These are phyloP conservation scores for Zymoseptoria passerinii DNA, from an alignment of 2,329 filamentous ascomycete genomes.

Conservation along the genomic window DNA sequence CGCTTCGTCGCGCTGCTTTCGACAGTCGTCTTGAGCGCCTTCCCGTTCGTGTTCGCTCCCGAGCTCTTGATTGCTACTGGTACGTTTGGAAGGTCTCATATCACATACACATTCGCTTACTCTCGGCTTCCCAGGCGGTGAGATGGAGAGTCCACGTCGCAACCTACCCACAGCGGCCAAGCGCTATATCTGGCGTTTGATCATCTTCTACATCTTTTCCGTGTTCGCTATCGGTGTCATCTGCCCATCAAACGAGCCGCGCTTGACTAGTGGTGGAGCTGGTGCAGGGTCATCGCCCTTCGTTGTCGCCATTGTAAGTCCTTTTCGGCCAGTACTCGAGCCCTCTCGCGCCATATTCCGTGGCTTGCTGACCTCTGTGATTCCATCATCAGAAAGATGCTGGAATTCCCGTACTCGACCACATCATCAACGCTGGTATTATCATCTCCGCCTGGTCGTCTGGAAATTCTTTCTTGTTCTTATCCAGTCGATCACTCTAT, in stretches of 20 bases:
- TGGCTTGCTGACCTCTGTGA: too few species aligned
- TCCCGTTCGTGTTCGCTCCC: conserved; percentile 49
- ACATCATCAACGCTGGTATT: conserved; percentile 60
- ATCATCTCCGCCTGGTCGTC: conserved; percentile 56
- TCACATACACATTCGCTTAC: not conserved
- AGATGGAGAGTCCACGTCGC: conserved; percentile 50
- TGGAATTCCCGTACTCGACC: conserved; percentile 50
- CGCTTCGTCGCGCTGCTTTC: conserved; percentile 47
- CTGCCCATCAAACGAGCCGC: conserved; percentile 45
- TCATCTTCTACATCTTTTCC: conserved; percentile 51
- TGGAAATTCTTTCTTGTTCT: conserved; percentile 48
- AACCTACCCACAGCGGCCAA: conserved; percentile 52
- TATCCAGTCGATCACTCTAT: conserved; percentile 46
- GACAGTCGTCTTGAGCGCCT: conserved; percentile 44
- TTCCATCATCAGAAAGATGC: conserved; percentile 31
- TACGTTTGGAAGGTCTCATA: conserved; percentile 20
- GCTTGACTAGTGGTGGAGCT: conserved; percentile 36
- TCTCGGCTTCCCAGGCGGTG: conserved; percentile 35
- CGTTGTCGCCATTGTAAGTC: conserved; percentile 32
- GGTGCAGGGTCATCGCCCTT: conserved; percentile 15
- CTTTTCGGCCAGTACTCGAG: not conserved
- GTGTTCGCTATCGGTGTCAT: conserved; percentile 55
- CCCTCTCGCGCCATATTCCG: too few species aligned
- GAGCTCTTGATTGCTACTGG: conserved; percentile 45
- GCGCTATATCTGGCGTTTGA: conserved; percentile 54